A percentile compares a stretch with the other conserved stretches of the same genome.
Conservation (phyloP, 73 alveolate genomes). For the Paramecium tetraurelia region DNA sequence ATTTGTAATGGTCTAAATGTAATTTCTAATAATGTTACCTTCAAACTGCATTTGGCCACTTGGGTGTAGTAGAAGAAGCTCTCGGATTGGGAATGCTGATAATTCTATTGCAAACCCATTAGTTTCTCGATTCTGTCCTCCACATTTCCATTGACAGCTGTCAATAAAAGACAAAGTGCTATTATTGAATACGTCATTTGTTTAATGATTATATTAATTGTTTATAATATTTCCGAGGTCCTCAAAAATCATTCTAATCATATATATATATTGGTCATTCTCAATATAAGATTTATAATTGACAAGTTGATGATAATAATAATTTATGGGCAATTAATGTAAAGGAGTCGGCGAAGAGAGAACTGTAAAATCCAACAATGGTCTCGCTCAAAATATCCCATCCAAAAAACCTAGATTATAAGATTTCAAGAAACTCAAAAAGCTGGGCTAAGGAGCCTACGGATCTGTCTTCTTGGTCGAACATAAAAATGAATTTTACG, state of each 20-base stretch:
- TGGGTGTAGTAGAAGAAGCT: background rate
- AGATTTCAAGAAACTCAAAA: constrained; percentile 43
- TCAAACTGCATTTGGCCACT: constrained; percentile 45
- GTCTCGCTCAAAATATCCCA: background rate
- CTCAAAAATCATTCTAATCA: background rate
- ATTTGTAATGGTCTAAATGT: background rate
- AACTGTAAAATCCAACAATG: background rate
- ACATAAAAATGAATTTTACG: constrained; percentile 67
- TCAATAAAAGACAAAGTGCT: background rate
- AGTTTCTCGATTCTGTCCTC: background rate
- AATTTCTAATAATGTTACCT: background rate
- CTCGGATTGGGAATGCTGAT: background rate
- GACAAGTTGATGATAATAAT: background rate
- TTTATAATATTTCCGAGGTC: background rate
- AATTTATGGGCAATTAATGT: background rate
- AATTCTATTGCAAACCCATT: background rate
- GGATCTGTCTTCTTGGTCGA: constrained; percentile 83
- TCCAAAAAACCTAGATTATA: background rate
- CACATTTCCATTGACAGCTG: background rate
- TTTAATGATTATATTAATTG: background rate
- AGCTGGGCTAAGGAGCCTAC: constrained; percentile 85
- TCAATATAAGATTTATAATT: background rate
- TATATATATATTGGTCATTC: background rate
- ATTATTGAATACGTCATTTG: background rate
- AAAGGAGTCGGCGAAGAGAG: background rate